These are phyloP conservation scores for Histomonas meleagridis DNA, from an alignment of 208 protist species.

Conservation along the genomic window DNA sequence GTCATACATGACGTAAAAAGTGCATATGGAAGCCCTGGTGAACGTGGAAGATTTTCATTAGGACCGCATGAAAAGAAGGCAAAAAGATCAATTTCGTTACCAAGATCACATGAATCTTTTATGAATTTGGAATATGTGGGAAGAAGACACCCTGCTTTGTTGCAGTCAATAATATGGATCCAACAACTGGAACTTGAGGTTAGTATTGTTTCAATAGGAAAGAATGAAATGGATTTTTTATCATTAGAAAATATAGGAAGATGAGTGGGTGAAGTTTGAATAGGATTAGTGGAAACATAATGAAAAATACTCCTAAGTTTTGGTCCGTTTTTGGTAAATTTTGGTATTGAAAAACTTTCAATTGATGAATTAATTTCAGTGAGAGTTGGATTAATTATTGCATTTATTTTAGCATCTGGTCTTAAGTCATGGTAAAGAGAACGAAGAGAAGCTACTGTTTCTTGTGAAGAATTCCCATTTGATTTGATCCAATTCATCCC, in stretches of 20 bases:
- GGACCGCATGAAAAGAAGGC: constrained; percentile 11
- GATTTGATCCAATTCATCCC: not conserved
- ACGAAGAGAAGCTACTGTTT: not conserved
- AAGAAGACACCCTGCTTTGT: not conserved
- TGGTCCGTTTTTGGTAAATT: not conserved
- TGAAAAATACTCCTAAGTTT: not conserved
- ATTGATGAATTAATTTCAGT: constrained; percentile 6
- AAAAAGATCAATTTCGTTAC: not conserved
- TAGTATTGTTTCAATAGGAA: not conserved
- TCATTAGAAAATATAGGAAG: too few species aligned
- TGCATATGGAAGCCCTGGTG: not conserved
- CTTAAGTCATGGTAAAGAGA: not conserved
- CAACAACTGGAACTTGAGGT: not conserved
- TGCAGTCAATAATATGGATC: not conserved
- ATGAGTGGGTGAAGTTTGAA: not conserved
- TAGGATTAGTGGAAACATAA: not conserved
- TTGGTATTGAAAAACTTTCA: too few species aligned
- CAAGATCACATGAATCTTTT: not conserved
- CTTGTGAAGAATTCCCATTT: not conserved
- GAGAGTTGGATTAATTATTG: not conserved
- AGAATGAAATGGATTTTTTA: not conserved
- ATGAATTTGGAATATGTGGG: not conserved
- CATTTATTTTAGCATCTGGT: not conserved
- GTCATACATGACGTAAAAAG: constrained; percentile 22
- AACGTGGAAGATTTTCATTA: not conserved